Percentiles rank a stretch among this genome's conserved stretches.
Evolutionary conservation across 2,329 filamentous ascomycete species (phyloP).

Genomic region (Cladobotryum mycophilum): DNA sequence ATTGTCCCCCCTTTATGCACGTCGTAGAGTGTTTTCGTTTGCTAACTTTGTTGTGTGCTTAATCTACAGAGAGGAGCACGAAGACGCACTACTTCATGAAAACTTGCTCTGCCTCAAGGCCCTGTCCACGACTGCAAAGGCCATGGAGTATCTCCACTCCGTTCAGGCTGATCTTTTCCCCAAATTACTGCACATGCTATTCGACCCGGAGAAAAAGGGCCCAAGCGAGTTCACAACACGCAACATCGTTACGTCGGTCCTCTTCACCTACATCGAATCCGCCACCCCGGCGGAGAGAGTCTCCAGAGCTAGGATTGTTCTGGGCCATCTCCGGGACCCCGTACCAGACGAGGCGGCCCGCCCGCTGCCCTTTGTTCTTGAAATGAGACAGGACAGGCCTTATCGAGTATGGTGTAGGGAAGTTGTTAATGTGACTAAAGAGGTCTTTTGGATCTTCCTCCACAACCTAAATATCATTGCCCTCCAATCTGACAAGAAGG

Average conservation of each 20-base stretch:
- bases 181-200: slow-evolving; percentile 79
- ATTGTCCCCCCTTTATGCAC: neutral
- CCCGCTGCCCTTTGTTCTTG: slow-evolving; percentile 78
- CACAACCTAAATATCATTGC: slow-evolving; percentile 87
- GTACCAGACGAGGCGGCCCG: slow-evolving; percentile 67
- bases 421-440: slow-evolving; percentile 85
- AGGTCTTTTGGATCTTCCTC: slow-evolving; percentile 99
- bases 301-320: slow-evolving; percentile 63
- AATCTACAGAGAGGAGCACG: slow-evolving; percentile 73
- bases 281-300: slow-evolving; percentile 56
- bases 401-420: slow-evolving; percentile 95
- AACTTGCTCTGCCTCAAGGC: slow-evolving; percentile 89
- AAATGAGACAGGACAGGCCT: slow-evolving; percentile 80
- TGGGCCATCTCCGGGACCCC: slow-evolving; percentile 75
- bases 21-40: neutral
- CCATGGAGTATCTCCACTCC: slow-evolving; percentile 71
- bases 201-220: slow-evolving; percentile 96
- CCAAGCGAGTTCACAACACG: slow-evolving; percentile 95
- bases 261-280: slow-evolving; percentile 81
- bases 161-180: slow-evolving; percentile 81
- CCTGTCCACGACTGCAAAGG: slow-evolving; percentile 83
- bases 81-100: slow-evolving; percentile 88
- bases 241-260: slow-evolving; percentile 78
- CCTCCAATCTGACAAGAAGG: slow-evolving; percentile 42
- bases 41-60: neutral